Evolutionary conservation across 208 protist species (phyloP).

Genomic region (Angomonas deanei): DNA sequence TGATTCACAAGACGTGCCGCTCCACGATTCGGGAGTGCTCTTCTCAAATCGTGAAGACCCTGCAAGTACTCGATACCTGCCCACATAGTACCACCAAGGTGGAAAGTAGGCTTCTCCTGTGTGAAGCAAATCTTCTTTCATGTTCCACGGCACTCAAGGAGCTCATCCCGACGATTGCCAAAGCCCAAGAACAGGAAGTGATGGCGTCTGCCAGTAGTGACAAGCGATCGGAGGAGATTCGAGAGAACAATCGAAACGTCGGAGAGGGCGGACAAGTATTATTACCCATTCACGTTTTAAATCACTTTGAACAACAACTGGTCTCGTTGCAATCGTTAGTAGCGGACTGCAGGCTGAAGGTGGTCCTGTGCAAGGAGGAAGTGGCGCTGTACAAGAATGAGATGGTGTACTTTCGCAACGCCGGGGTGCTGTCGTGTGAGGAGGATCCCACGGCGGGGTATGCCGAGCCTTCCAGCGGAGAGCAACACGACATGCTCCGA

Average conservation of each 20-base stretch:
- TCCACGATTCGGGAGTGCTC: neutral
- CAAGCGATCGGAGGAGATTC: neutral
- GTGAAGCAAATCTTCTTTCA: constrained; percentile 66
- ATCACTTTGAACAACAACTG: constrained; percentile 32
- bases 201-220: too few relatives aligned
- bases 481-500: neutral
- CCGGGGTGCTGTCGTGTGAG: constrained; percentile 41
- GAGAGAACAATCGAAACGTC: neutral
- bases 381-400: constrained; percentile 68
- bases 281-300: neutral
- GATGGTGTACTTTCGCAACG: constrained; percentile 40
- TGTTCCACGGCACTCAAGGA: constrained; percentile 38
- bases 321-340: constrained; percentile 25
- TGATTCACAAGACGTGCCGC: neutral
- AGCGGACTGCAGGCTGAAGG: constrained; percentile 27
- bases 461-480: neutral
- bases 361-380: constrained; percentile 79
- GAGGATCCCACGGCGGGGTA: constrained; percentile 16
- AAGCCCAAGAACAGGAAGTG: constrained; percentile 4
- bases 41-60: constrained; percentile 9
- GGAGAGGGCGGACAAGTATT: neutral
- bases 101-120: constrained; percentile 56
- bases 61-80: constrained; percentile 42
- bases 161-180: constrained; percentile 25
- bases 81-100: constrained; percentile 26